These are phyloP conservation scores for Gossypium ekmanianum DNA, from an alignment of 345 rosid species.

Conservation along the genomic window DNA sequence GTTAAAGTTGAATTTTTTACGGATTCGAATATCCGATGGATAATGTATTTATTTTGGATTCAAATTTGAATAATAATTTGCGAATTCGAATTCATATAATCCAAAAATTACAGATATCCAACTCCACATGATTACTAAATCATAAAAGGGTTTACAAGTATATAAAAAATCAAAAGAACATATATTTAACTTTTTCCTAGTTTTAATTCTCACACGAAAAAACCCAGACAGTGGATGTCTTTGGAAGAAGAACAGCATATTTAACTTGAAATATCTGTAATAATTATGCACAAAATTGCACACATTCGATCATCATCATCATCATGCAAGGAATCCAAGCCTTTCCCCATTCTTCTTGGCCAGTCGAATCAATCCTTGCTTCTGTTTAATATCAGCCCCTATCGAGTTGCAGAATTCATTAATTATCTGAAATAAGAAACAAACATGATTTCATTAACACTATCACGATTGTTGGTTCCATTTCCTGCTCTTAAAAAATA, in stretches of 20 bases:
- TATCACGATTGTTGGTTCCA: not conserved
- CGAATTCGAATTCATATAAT: no score
- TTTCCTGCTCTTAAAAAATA: not conserved
- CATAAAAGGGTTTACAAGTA: no score
- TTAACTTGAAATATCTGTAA: slow-evolving; percentile 5
- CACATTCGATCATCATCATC: not conserved
- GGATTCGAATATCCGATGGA: rapidly evolving
- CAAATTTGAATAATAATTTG: no score
- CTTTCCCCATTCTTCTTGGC: slow-evolving; percentile 97
- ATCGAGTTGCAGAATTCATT: slow-evolving; percentile 93
- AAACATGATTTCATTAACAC: not conserved
- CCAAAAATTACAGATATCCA: no score
- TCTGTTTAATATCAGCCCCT: slow-evolving; percentile 93
- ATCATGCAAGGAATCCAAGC: slow-evolving; percentile 89
- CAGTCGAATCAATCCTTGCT: slow-evolving; percentile 90
- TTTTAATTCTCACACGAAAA: not conserved
- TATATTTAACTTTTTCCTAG: not conserved
- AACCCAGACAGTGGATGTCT: not conserved
- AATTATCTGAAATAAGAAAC: slow-evolving; percentile 53
- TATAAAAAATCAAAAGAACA: no score
- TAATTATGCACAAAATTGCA: slow-evolving; percentile 1
- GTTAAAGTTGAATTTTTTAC: no score
- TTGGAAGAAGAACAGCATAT: not conserved
- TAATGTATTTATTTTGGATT: no score
- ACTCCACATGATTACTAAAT: no score